Evolutionary conservation across 106 monocot species (phyloP), one percentile per base, ranked within the genome.

Genomic region (Apostasia shenzhenica): DNA sequence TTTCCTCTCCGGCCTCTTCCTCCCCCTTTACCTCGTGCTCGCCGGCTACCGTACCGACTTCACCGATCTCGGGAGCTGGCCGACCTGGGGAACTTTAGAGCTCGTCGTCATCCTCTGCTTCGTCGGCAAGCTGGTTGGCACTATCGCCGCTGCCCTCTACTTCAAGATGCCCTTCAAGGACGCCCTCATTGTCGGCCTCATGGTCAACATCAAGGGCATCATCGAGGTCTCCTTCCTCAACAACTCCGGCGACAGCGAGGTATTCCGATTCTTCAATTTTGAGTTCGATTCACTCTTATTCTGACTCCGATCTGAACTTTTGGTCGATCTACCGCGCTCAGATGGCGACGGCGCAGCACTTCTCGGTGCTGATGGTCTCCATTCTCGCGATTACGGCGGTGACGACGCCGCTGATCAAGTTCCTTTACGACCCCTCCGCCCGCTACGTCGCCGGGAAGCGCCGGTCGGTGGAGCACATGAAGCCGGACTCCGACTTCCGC

Each of bases 201-300:
- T 92, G 70, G 41, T 85, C 69, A 79, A 72, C 73, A 57, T 78
- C 54, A 82, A 71, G n/a, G 88, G 91, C 59, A 71, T 87, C 63
- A 14, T 77, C 14, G 86, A 87, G 66, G 42, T 91, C 48, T 41
- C 52, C 7, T 56, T 67, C 54, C 55, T 82, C 51, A 73, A 75
- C 42, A 54, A 38, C 14, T 83, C 77, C 83, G 83, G 75, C 2
- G 70, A 73, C 3, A 46, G 39, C 8, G 51, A 71, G 75, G 78
- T 83, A 72, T 48, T 37, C 65, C 38, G 39, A 47, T 8, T 48
- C 8, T 47, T 44, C 48, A 43, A 74, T 6, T 4, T 48, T 59
- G 38, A 4, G 2, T 44, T 26, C 26, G 26, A 26, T 26, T 26
- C 26, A 54, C 5, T 54, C 5, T 7, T 0, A 54, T 11, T 54